Conservation (phyloP, 257 asterid genomes). For the Salvia rosmarinus region DNA sequence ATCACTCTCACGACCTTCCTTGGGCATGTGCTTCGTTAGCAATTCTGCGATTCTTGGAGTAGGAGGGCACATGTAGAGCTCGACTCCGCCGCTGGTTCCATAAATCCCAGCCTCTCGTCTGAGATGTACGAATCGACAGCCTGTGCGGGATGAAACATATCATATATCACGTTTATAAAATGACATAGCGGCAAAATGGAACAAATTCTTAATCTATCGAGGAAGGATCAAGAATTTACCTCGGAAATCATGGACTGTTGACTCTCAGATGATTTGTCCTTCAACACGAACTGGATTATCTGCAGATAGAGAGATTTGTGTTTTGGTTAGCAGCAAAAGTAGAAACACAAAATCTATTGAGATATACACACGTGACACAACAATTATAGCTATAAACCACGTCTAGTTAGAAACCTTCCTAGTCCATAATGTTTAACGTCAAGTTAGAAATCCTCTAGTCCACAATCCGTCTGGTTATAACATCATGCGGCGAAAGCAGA, state of each 20-base stretch:
- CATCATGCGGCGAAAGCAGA: too few relatives aligned
- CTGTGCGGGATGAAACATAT: constrained; percentile 37
- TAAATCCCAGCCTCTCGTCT: constrained; percentile 84
- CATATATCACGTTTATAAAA: background rate
- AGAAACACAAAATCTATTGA: too few relatives aligned
- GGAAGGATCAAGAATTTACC: constrained; percentile 43
- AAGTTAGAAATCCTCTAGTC: too few relatives aligned
- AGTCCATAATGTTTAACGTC: too few relatives aligned
- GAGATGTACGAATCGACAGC: constrained; percentile 65
- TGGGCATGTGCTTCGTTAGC: constrained; percentile 59
- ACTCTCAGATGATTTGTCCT: constrained; percentile 56
- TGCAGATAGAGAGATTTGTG: constrained; percentile 38
- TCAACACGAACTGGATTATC: constrained; percentile 73
- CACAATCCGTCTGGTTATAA: too few relatives aligned
- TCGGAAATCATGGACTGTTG: constrained; percentile 56
- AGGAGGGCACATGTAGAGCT: constrained; percentile 83
- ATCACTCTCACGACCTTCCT: constrained; percentile 45
- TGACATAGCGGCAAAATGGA: background rate
- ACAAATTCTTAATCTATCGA: background rate
- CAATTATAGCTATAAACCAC: too few relatives aligned
- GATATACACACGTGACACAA: too few relatives aligned
- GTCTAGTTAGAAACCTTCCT: too few relatives aligned
- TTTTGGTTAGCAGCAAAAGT: too few relatives aligned
- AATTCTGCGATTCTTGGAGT: constrained; percentile 50
- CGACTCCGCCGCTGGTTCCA: constrained; percentile 81